These are phyloP conservation scores for Boletellus emodensis DNA, from an alignment of 768 basidiomycete species.

Conservation along the genomic window DNA sequence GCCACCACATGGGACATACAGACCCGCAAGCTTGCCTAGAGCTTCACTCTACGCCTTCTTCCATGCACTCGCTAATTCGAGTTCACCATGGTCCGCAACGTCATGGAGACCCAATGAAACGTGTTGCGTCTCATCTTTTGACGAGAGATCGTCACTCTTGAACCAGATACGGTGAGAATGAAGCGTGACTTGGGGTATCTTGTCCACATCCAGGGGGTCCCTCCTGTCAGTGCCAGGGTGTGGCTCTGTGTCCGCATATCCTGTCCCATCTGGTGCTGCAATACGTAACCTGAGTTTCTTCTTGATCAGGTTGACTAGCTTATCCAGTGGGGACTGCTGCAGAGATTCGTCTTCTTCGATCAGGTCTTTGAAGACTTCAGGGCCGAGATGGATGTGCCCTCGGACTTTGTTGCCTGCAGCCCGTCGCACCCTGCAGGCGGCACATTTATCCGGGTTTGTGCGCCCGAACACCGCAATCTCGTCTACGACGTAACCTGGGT, in stretches of 20 bases:
- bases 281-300: too few species aligned
- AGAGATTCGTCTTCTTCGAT: not conserved
- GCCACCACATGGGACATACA: too few species aligned
- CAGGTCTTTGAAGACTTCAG: conserved; percentile 9
- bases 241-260: conserved; percentile 5
- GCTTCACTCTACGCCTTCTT: too few species aligned
- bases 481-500: conserved; percentile 1
- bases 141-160: too few species aligned
- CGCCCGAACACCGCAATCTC: conserved; percentile 14
- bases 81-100: too few species aligned
- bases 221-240: not conserved
- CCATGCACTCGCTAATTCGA: too few species aligned
- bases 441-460: conserved; percentile 2
- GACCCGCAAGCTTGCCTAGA: too few species aligned
- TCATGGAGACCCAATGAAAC: too few species aligned
- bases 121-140: too few species aligned
- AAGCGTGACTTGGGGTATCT: conserved; percentile 10
- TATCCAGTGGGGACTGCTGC: too few species aligned
- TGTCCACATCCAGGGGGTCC: not conserved
- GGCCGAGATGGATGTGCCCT: conserved; percentile 15
- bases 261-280: conserved; percentile 5
- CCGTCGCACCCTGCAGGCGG: conserved; percentile 10
- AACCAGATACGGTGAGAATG: conserved; percentile 6
- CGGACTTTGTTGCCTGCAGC: conserved; percentile 10
- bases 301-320: too few species aligned